phyloP scores from a whole-genome alignment of 208 protist genomes.

The Leishmania tropica region DNA sequence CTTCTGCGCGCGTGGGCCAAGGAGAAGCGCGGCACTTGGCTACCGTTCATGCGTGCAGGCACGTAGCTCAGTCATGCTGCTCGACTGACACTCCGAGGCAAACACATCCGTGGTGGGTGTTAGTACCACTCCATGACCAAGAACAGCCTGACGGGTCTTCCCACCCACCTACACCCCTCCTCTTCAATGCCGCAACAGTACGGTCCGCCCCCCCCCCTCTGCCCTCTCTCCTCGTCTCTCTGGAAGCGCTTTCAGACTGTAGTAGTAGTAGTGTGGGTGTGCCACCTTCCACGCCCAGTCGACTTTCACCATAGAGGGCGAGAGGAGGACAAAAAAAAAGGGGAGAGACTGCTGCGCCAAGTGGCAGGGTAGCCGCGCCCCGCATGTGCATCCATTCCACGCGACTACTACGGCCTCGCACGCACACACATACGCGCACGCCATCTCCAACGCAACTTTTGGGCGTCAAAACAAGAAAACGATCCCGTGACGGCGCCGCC shows the following conservation, averaged over 20 bases:
- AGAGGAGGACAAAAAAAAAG: neutral
- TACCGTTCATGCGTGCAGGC: neutral
- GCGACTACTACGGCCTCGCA: neutral
- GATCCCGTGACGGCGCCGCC: neutral
- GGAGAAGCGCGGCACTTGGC: too few relatives aligned
- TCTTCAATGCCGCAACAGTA: neutral
- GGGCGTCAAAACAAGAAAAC: neutral
- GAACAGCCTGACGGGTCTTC: neutral
- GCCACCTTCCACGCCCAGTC: neutral
- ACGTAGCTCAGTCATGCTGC: neutral
- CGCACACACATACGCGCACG: too few relatives aligned
- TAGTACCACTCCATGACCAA: neutral
- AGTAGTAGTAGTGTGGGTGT: slow-evolving; percentile 3
- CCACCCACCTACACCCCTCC: neutral
- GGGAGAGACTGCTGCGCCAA: neutral
- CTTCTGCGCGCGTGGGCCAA: neutral
- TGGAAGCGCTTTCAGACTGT: neutral
- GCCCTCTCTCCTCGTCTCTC: neutral
- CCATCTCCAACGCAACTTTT: neutral
- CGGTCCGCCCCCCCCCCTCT: neutral
- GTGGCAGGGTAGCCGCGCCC: neutral
- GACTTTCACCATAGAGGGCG: neutral
- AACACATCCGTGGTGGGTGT: neutral
- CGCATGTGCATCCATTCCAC: neutral
- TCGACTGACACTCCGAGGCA: neutral